Conservation (phyloP, 129 eudicot genomes). For the Chrysanthemum lavandulifolium region DNA sequence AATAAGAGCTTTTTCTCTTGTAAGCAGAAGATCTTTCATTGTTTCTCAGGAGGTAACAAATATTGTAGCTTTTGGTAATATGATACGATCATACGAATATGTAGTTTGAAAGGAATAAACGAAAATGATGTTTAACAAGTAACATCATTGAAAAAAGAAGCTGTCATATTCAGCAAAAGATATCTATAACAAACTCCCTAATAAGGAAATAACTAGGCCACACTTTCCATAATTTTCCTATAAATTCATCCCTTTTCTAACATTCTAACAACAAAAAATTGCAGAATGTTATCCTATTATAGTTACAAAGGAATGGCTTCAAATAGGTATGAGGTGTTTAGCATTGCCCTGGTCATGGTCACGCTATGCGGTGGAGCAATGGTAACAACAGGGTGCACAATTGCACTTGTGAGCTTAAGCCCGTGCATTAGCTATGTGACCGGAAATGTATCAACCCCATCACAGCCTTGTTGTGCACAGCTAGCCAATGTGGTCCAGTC, state of each 20-base stretch:
- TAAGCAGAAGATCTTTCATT: neutral
- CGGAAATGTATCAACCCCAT: slow-evolving; percentile 64
- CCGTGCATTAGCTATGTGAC: slow-evolving; percentile 64
- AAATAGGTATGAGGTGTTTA: slow-evolving; percentile 15
- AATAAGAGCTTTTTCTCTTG: no score
- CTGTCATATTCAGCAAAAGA: slow-evolving; percentile 28
- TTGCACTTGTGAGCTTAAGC: slow-evolving; percentile 51
- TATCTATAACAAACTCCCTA: slow-evolving; percentile 31
- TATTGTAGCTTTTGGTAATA: slow-evolving; percentile 18
- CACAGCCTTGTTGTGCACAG: slow-evolving; percentile 67
- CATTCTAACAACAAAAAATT: neutral
- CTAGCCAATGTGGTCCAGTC: slow-evolving; percentile 55
- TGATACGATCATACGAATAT: neutral
- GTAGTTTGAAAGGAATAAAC: slow-evolving; percentile 15
- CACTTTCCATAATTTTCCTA: slow-evolving; percentile 18
- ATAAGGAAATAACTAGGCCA: slow-evolving; percentile 39
- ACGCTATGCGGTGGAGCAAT: slow-evolving; percentile 32
- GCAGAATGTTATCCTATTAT: neutral
- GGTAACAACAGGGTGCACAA: slow-evolving; percentile 61
- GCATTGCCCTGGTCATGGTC: slow-evolving; percentile 21
- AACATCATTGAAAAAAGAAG: slow-evolving; percentile 5
- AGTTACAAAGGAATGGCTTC: slow-evolving; percentile 38
- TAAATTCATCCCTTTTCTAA: neutral
- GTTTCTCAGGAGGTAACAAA: slow-evolving; percentile 20
- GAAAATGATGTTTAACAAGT: slow-evolving; percentile 15